Evolutionary conservation across 148 eudicot species (phyloP).

Genomic region (Polygonum aviculare): DNA sequence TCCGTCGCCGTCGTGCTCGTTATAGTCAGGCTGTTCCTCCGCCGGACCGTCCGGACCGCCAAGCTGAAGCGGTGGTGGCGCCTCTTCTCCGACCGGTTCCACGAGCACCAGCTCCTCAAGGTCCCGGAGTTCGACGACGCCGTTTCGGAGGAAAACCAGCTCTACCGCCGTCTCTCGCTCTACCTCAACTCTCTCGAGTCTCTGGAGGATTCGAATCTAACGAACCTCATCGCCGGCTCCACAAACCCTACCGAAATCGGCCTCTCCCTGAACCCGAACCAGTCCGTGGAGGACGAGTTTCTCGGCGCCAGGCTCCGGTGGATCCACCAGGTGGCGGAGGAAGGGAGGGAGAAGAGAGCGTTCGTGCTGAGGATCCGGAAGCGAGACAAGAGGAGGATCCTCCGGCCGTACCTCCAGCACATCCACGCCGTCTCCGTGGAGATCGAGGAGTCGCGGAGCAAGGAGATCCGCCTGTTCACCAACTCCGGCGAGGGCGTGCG

Average conservation of each 20-base stretch:
- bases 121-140: conserved; percentile 60
- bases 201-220: conserved; percentile 60
- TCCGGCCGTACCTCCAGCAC: conserved; percentile 68
- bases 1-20: neutral
- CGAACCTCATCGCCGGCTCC: conserved; percentile 54
- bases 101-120: conserved; percentile 57
- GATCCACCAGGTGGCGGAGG: conserved; percentile 27
- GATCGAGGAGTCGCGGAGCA: conserved; percentile 27
- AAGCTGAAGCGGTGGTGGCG: conserved; percentile 26
- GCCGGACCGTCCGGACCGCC: conserved; percentile 17
- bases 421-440: conserved; percentile 57
- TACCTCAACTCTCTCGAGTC: conserved; percentile 64
- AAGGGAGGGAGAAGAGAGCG: neutral
- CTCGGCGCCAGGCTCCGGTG: conserved; percentile 61
- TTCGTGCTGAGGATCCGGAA: conserved; percentile 49
- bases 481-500: conserved; percentile 14
- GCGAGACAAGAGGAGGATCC: conserved; percentile 66
- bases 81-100: conserved; percentile 32
- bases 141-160: conserved; percentile 47
- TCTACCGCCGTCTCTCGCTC: conserved; percentile 40
- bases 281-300: conserved; percentile 50
- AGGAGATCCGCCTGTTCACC: conserved; percentile 31
- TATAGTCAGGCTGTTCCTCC: conserved; percentile 21
- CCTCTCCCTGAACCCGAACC: conserved; percentile 46
- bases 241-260: conserved; percentile 44